phyloP scores from a whole-genome alignment of 1,284 basidiomycete genomes.

The Trichosporon asahii region DNA sequence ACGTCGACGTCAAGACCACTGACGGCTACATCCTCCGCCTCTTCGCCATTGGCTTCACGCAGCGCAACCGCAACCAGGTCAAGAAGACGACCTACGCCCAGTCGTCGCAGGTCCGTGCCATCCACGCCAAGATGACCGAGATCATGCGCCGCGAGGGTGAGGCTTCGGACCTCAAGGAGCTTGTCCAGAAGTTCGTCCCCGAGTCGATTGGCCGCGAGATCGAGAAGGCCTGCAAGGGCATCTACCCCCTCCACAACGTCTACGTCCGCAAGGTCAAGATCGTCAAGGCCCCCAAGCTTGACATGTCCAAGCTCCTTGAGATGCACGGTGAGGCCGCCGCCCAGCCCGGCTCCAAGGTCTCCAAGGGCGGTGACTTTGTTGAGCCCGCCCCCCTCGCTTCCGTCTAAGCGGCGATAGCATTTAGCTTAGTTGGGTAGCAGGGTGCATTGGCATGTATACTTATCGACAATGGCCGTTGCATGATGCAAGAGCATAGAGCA shows the following conservation, averaged over 20 bases:
- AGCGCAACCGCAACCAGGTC: constrained; percentile 93
- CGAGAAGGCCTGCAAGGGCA: constrained; percentile 79
- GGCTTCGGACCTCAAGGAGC: constrained; percentile 94
- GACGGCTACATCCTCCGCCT: constrained; percentile 99
- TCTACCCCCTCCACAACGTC: constrained; percentile 61
- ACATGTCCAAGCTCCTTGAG: constrained; percentile 90
- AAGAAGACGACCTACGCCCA: constrained; percentile 99
- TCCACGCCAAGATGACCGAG: constrained; percentile 99
- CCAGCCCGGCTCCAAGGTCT: constrained; percentile 53
- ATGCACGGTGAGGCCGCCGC: constrained; percentile 91
- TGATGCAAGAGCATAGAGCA: not conserved
- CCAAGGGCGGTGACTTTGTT: constrained; percentile 51
- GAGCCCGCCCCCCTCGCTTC: constrained; percentile 53
- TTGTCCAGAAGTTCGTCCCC: constrained; percentile 97
- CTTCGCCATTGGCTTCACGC: constrained; percentile 99
- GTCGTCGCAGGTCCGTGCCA: constrained; percentile 90
- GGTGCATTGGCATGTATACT: constrained; percentile 39
- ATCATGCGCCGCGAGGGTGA: constrained; percentile 97
- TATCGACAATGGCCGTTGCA: constrained; percentile 22
- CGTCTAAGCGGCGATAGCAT: constrained; percentile 40
- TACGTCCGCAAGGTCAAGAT: constrained; percentile 97
- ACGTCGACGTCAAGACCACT: constrained; percentile 98
- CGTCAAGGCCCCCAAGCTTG: constrained; percentile 95
- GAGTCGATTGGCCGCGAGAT: constrained; percentile 99
- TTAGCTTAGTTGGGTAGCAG: constrained; percentile 25